phyloP scores from a whole-genome alignment of 2,329 filamentous ascomycete species.

The Hirsutella minnesotensis region DNA sequence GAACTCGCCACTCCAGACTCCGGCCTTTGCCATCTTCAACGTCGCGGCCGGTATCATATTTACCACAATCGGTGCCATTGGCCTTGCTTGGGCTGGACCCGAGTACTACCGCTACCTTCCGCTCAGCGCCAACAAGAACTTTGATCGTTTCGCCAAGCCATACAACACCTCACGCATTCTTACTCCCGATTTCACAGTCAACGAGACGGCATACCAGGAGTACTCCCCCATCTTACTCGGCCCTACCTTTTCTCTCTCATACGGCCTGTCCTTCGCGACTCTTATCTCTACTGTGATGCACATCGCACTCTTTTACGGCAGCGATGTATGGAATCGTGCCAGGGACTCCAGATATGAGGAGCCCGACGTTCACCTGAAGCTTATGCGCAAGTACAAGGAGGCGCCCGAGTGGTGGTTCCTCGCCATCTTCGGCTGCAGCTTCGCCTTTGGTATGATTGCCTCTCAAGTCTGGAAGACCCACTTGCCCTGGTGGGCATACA shows the following conservation, averaged over 20 bases:
- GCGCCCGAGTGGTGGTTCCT: slow-evolving; percentile 48
- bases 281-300: slow-evolving; percentile 41
- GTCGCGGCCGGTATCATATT: slow-evolving; percentile 41
- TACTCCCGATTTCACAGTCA: slow-evolving; percentile 35
- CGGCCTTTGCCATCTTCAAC: slow-evolving; percentile 49
- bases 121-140: slow-evolving; percentile 38
- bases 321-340: slow-evolving; percentile 28
- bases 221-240: slow-evolving; percentile 46
- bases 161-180: slow-evolving; percentile 49
- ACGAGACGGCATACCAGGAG: slow-evolving; percentile 40
- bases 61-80: slow-evolving; percentile 37
- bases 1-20: slow-evolving; percentile 44
- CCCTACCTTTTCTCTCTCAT: slow-evolving; percentile 41
- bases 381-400: slow-evolving; percentile 45
- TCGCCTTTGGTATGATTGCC: slow-evolving; percentile 33
- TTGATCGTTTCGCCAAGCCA: slow-evolving; percentile 44
- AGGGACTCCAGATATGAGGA: slow-evolving; percentile 24
- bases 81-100: slow-evolving; percentile 36
- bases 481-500: slow-evolving; percentile 30
- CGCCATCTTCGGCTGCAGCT: slow-evolving; percentile 31
- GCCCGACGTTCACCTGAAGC: slow-evolving; percentile 37
- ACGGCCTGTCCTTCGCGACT: slow-evolving; percentile 45
- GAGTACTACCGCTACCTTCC: slow-evolving; percentile 45
- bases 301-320: slow-evolving; percentile 38
- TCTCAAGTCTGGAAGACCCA: slow-evolving; percentile 25